These are phyloP conservation scores for Biscogniauxia marginata DNA, from an alignment of 2,329 filamentous ascomycete genomes.

Conservation along the genomic window DNA sequence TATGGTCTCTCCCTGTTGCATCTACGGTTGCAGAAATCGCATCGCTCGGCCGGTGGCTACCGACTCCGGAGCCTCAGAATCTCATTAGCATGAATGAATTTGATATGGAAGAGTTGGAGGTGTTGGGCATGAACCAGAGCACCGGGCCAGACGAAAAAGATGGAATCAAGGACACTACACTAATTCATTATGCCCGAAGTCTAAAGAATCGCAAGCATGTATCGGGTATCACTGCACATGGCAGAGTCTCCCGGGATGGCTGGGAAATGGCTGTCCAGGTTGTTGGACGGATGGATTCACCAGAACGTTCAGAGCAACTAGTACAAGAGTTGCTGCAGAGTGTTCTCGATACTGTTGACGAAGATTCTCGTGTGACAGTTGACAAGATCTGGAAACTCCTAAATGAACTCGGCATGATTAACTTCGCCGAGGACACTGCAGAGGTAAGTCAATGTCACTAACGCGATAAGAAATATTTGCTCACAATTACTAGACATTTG, in stretches of 20 bases:
- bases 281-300: conserved; percentile 76
- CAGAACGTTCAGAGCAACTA: conserved; percentile 66
- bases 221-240: conserved; percentile 32
- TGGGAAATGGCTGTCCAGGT: conserved; percentile 90
- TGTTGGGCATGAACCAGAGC: conserved; percentile 65
- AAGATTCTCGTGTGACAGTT: conserved; percentile 69
- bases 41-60: conserved; percentile 80
- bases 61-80: conserved; percentile 52
- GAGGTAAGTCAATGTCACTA: conserved; percentile 58
- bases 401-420: conserved; percentile 72
- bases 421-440: conserved; percentile 76
- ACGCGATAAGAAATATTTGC: conserved; percentile 6
- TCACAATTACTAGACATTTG: conserved; percentile 68
- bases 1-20: conserved; percentile 79
- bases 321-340: conserved; percentile 71
- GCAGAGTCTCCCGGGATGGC: conserved; percentile 57
- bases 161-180: conserved; percentile 74
- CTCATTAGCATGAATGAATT: conserved; percentile 63
- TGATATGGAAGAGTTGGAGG: conserved; percentile 80
- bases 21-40: conserved; percentile 80
- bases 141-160: conserved; percentile 57
- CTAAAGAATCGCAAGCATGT: conserved; percentile 57
- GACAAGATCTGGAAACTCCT: conserved; percentile 81
- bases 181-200: conserved; percentile 72
- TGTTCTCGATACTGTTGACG: conserved; percentile 58